Percentiles rank a stretch among this genome's conserved stretches.
These are phyloP conservation scores for Penicillium sp. DNA, from an alignment of 2,329 filamentous ascomycete species.

Conservation along the genomic window DNA sequence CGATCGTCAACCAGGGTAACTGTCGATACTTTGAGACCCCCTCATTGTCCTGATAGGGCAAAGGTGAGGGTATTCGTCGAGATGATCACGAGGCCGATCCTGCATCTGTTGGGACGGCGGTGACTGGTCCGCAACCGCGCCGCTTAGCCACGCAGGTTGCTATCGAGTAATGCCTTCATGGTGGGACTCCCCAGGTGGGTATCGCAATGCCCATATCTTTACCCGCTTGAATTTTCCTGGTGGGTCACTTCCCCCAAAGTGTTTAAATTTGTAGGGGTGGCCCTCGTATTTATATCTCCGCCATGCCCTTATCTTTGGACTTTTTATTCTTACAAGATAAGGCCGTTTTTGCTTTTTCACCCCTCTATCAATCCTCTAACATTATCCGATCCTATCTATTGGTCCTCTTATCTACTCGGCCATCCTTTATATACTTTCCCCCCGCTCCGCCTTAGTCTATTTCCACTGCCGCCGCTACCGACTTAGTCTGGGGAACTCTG, in stretches of 20 bases:
- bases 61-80: conserved; percentile 25
- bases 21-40: neutral
- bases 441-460: conserved; percentile 4
- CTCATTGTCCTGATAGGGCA: conserved; percentile 17
- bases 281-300: conserved; percentile 17
- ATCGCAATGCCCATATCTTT: conserved; percentile 1
- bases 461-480: conserved; percentile 1
- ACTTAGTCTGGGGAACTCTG: neutral
- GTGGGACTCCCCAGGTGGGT: conserved; percentile 12
- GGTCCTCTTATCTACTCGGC: conserved; percentile 5
- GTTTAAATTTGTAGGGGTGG: neutral
- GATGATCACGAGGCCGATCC: neutral
- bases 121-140: conserved; percentile 7
- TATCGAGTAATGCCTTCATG: conserved; percentile 19
- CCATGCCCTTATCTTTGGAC: conserved; percentile 4
- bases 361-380: conserved; percentile 4
- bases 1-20: neutral
- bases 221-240: conserved; percentile 5
- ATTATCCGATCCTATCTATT: conserved; percentile 4
- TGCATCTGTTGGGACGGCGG: neutral
- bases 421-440: conserved; percentile 6
- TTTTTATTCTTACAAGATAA: conserved; percentile 13
- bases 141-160: conserved; percentile 9
- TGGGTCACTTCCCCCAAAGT: conserved; percentile 3
- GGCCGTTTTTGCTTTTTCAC: conserved; percentile 10